Base-by-base conservation (phyloP, 1,284 basidiomycete genomes). In the Heliocybe sulcata region DNA sequence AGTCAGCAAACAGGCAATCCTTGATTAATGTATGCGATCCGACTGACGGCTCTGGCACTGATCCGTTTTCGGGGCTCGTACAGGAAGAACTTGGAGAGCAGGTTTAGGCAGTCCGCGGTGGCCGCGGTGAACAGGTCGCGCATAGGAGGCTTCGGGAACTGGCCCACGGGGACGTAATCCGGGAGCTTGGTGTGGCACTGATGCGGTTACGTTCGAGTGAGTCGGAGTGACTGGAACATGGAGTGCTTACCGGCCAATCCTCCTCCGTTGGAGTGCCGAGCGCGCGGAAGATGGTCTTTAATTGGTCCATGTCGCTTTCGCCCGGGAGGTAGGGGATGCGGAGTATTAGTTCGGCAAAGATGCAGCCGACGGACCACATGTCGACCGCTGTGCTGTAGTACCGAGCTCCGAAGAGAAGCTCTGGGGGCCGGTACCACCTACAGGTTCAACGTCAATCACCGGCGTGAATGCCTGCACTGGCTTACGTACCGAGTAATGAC, bases 391-490 rank as follows among this genome's bases (percentile, higher is more conserved):
- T 85, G 62, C 90, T 84, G 69, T 98, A 98, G 65, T 92, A 90
- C 25, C 93, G 79, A 57, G 88, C 82, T 48, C 94, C 94, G 59
- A 93, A 92, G 14, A 97, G 77, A 4, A 98, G 80, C 68, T 98
- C 94, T 9, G 96, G 95, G 2, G 96, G 93, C 14, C 97, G 88
- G 67, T 99, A 99, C 97, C 97, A 99, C 60, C 94, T 95, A 29
- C 25, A 47, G 35, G 22, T 50, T 26, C n/a, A n/a, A 54, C 25
- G 25, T 16, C 12, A 47, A 25, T 11, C 19, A 1, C 27, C 14
- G 6, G 23, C 23, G n/a, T 11, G 23, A 23, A 6, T 23, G 9
- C 16, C 54, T 50, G 14, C 22, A 19, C 22, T 2, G 14, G 0
- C 48, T 16, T 14, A 65, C 76, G 45, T 59, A 94, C 91, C 92